Conservation (phyloP, 345 rosid species). For the Pugionium dolabratum region DNA sequence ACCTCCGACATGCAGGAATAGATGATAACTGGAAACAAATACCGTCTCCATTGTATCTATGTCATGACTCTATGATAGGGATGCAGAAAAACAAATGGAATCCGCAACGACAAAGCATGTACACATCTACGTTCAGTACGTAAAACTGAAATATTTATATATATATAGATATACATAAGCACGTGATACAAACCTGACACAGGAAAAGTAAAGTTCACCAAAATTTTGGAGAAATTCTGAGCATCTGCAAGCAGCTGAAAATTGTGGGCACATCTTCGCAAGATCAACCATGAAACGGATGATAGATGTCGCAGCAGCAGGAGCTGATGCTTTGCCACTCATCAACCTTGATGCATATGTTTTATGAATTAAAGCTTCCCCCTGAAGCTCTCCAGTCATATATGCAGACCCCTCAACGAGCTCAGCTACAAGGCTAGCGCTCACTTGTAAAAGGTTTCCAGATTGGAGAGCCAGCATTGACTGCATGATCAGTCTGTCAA, state of each 20-base stretch:
- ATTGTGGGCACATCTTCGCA: slow-evolving; percentile 86
- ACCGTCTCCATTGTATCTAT: not conserved
- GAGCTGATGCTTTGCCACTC: slow-evolving; percentile 97
- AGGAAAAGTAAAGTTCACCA: slow-evolving; percentile 84
- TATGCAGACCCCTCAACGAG: slow-evolving; percentile 70
- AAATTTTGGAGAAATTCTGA: slow-evolving; percentile 83
- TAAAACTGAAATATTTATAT: not conserved
- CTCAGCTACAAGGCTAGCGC: slow-evolving; percentile 73
- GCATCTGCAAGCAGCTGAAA: slow-evolving; percentile 81
- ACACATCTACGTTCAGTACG: slow-evolving; percentile 18
- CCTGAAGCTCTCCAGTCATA: slow-evolving; percentile 92
- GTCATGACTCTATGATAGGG: slow-evolving; percentile 5
- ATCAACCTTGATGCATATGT: slow-evolving; percentile 92
- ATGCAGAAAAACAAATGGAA: slow-evolving; percentile 1
- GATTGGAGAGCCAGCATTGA: slow-evolving; percentile 77
- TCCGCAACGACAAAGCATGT: slow-evolving; percentile 2
- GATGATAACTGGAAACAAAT: not conserved
- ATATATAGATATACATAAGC: not conserved
- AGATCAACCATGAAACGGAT: slow-evolving; percentile 96
- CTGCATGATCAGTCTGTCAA: slow-evolving; percentile 77
- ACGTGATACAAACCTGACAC: slow-evolving; percentile 69
- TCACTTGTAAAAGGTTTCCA: slow-evolving; percentile 76
- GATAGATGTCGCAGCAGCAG: slow-evolving; percentile 88
- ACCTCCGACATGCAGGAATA: slow-evolving; percentile 13
- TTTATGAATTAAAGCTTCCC: slow-evolving; percentile 96